Evolutionary conservation across 2,329 filamentous ascomycete species (phyloP), one percentile per base, ranked within the genome.

Genomic region (Proliferodiscus dingleyae): DNA sequence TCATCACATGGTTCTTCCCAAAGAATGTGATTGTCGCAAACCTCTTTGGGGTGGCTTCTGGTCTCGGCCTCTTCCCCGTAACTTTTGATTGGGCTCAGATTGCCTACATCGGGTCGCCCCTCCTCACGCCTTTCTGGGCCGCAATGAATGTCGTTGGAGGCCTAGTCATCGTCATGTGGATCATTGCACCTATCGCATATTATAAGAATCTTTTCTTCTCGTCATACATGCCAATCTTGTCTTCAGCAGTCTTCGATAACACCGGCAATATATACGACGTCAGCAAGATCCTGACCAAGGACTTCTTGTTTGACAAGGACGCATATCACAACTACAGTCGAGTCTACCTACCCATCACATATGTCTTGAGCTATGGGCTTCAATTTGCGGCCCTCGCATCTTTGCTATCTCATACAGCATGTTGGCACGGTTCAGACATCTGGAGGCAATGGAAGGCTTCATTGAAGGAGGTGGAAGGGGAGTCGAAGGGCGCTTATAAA

Each of bases 41-140:
- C 63, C 70, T 95, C 53, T 94, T 94, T 61, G 89, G 89, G 13
- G 85, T 91, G 13, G 78, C 81, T n/a, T 91, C 88, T 2, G 89
- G 89, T 2, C 74, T 95, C 11, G 88, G 88, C 1, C 68, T 95
- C 26, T 89, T 94, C 51, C 89, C 89, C 0, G 63, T 95, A 58
- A 94, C 89, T 0, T 94, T 95, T 60, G 89, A 95, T 68, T 95
- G 89, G 89, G 86, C 87, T 1, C 89, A 95, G 61, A 83, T 95
- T 51, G 88, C 89, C 0, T 84, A 64, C 60, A 93, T 94, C 56
- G 89, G 89, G 13, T 93, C 87, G 3, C 89, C 86, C 0, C 71
- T 94, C 5, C 74, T 93, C 13, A 89, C 88, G 0, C 88, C 88
- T 0, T 93, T 91, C 65, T 89, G 88, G 87, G 85, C 87, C 32